These are phyloP conservation scores for Solanum hybrid DNA, from an alignment of 305 asterid species.

Conservation along the genomic window DNA sequence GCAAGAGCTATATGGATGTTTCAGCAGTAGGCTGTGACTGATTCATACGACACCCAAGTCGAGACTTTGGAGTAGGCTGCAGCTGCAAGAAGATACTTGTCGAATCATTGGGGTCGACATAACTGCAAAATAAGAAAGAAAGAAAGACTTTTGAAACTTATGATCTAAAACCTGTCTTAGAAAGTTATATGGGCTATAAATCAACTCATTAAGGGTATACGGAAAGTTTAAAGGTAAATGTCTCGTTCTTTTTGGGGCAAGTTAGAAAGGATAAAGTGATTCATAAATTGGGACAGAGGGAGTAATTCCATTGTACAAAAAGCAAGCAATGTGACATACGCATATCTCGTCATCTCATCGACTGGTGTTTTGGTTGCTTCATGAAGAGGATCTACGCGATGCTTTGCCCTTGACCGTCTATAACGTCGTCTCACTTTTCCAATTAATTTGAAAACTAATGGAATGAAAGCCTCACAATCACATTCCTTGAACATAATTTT, in stretches of 20 bases:
- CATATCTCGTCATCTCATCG: conserved; percentile 94
- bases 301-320: not conserved
- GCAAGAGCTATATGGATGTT: not conserved
- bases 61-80: conserved; percentile 63
- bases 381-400: conserved; percentile 61
- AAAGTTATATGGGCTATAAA: not conserved
- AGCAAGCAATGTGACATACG: conserved; percentile 33
- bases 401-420: conserved; percentile 41
- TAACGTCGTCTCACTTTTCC: conserved; percentile 62
- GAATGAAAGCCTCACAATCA: conserved; percentile 86
- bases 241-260: not conserved
- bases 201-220: not conserved
- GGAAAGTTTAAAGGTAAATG: not conserved
- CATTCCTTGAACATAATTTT: conserved; percentile 96
- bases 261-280: not conserved
- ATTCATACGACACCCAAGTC: conserved; percentile 62
- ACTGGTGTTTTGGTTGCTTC: conserved; percentile 87
- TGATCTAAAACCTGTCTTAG: not conserved
- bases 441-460: conserved; percentile 72
- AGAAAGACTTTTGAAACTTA: not conserved
- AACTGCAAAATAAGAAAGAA: conserved; percentile 36
- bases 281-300: not conserved
- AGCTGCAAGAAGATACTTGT: conserved; percentile 81
- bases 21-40: conserved; percentile 31
- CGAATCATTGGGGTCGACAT: conserved; percentile 93